phyloP scores from a whole-genome alignment of 805 yeast genomes.

The Brettanomyces nanus region DNA sequence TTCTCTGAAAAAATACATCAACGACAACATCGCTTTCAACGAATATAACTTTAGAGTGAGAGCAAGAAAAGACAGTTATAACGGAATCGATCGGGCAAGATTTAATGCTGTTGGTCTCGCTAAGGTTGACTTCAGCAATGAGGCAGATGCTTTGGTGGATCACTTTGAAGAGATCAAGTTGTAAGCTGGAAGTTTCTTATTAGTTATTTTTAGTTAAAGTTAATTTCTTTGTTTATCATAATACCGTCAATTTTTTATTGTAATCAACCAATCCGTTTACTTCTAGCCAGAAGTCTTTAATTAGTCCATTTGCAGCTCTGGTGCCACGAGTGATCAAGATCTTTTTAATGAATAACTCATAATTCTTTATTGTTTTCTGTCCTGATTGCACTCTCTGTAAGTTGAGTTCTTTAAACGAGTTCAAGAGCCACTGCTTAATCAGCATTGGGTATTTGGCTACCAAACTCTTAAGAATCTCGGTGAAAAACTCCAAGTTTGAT shows the following conservation, averaged over 20 bases:
- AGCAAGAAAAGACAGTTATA: conserved; percentile 78
- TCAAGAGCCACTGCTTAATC: conserved; percentile 40
- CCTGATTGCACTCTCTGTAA: conserved; percentile 15
- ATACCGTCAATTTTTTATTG: no score
- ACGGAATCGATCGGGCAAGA: conserved; percentile 69
- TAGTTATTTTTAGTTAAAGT: conserved; percentile 4
- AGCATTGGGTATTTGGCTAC: conserved; percentile 29
- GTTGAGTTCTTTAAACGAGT: conserved; percentile 23
- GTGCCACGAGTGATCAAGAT: conserved; percentile 58
- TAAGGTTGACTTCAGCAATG: conserved; percentile 47
- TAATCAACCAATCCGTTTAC: conserved; percentile 47
- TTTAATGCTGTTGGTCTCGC: conserved; percentile 54
- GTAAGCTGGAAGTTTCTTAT: no score
- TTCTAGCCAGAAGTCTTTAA: conserved; percentile 59
- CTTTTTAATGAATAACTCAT: conserved; percentile 44
- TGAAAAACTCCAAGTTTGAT: conserved; percentile 52
- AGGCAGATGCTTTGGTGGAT: conserved; percentile 49
- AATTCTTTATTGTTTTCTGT: conserved; percentile 21
- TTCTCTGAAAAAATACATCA: conserved; percentile 19
- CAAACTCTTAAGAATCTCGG: conserved; percentile 39
- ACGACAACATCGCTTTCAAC: conserved; percentile 41
- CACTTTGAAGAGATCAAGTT: conserved; percentile 30
- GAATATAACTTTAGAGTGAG: conserved; percentile 70
- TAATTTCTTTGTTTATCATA: no score
- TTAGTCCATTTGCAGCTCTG: conserved; percentile 45